Evolutionary conservation across 805 yeast species (phyloP).

Genomic region (Blastobotrys mokoenaii): DNA sequence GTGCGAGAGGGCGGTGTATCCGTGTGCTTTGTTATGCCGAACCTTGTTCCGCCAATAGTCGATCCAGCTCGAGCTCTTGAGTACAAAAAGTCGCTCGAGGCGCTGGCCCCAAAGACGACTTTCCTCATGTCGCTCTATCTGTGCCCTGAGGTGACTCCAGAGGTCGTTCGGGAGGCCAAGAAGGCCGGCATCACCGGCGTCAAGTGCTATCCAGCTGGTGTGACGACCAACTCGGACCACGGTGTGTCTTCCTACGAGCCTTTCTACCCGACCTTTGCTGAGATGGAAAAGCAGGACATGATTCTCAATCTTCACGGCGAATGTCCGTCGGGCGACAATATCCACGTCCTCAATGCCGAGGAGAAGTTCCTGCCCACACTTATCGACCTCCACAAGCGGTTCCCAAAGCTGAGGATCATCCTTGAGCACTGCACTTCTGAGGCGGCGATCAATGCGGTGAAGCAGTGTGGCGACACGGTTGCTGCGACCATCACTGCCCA

Average conservation of each 20-base stretch:
- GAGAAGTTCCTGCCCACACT: slow-evolving; percentile 86
- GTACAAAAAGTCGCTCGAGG: slow-evolving; percentile 57
- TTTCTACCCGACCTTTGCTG: slow-evolving; percentile 84
- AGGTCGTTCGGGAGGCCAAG: slow-evolving; percentile 73
- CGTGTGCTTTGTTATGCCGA: slow-evolving; percentile 93
- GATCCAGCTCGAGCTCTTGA: slow-evolving; percentile 61
- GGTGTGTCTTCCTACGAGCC: slow-evolving; percentile 89
- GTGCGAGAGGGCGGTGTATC: slow-evolving; percentile 86
- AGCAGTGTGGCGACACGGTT: slow-evolving; percentile 62
- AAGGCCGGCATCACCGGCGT: slow-evolving; percentile 67
- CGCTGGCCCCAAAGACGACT: slow-evolving; percentile 70
- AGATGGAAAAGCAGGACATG: slow-evolving; percentile 69
- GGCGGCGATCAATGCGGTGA: slow-evolving; percentile 75
- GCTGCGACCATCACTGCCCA: slow-evolving; percentile 96
- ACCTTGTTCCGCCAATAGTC: slow-evolving; percentile 85
- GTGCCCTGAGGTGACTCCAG: slow-evolving; percentile 74
- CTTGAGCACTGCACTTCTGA: slow-evolving; percentile 93
- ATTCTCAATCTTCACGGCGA: slow-evolving; percentile 93
- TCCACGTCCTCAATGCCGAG: slow-evolving; percentile 92
- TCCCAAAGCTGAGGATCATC: slow-evolving; percentile 79
- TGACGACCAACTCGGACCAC: slow-evolving; percentile 86
- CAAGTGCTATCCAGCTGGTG: slow-evolving; percentile 98
- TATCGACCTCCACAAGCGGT: slow-evolving; percentile 63
- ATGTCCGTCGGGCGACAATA: slow-evolving; percentile 70
- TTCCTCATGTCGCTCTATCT: slow-evolving; percentile 88